phyloP scores from a whole-genome alignment of 371 early-diverging fungal species.

The Nematocida major region DNA sequence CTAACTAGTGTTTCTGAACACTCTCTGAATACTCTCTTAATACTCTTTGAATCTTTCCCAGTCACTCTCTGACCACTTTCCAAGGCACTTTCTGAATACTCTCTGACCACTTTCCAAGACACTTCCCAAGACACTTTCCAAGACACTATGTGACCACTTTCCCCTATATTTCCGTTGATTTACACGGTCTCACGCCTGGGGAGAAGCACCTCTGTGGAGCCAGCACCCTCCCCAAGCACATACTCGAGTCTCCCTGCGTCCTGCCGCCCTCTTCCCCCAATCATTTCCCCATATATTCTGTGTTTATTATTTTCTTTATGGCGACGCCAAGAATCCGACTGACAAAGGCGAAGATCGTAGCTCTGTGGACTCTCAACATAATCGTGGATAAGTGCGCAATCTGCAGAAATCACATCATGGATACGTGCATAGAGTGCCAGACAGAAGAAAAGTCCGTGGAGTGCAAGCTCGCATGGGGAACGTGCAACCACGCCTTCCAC shows the following conservation, averaged over 20 bases:
- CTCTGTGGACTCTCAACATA: constrained; percentile 71
- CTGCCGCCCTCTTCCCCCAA: background rate
- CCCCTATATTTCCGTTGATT: too few species aligned
- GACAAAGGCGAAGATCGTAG: constrained; percentile 60
- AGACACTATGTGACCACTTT: too few species aligned
- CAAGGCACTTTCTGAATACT: too few species aligned
- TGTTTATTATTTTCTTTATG: constrained; percentile 26
- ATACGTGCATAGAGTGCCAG: constrained; percentile 74
- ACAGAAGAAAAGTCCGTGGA: constrained; percentile 77
- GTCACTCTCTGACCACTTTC: too few species aligned
- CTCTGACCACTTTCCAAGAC: too few species aligned
- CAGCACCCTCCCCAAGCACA: too few species aligned
- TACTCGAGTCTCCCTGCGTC: background rate
- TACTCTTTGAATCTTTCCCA: too few species aligned
- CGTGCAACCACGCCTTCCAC: constrained; percentile 98
- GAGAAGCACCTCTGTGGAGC: too few species aligned
- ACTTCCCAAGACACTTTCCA: too few species aligned
- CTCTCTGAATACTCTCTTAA: too few species aligned
- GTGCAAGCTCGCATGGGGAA: constrained; percentile 96
- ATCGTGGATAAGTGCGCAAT: constrained; percentile 97
- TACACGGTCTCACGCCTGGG: too few species aligned
- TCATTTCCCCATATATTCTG: background rate
- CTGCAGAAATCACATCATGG: constrained; percentile 99
- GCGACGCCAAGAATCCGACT: constrained; percentile 54
- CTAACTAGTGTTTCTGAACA: too few species aligned